Conservation (phyloP, 2,329 filamentous ascomycete genomes). For the Colletotrichum acutatum region DNA sequence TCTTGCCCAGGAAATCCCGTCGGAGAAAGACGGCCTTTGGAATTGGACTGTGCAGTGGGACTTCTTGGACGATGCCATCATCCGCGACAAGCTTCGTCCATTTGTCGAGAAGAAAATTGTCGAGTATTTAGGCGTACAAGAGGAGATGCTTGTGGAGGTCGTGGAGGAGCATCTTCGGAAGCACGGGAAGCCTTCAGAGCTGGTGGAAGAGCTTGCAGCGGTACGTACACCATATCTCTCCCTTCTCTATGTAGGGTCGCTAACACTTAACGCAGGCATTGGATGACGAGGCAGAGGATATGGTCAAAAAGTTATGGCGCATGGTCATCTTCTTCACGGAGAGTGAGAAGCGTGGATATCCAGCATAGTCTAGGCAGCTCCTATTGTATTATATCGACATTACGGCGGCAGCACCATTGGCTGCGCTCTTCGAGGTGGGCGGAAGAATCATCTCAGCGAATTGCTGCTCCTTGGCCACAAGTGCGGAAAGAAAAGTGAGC, state of each 20-base stretch:
- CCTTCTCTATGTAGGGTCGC: conserved; percentile 29
- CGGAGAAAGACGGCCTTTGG: conserved; percentile 88
- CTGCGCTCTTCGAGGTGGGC: not conserved
- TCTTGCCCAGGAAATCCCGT: conserved; percentile 90
- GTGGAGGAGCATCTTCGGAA: conserved; percentile 88
- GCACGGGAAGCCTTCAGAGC: conserved; percentile 77
- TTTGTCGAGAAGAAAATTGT: conserved; percentile 99
- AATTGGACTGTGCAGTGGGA: conserved; percentile 95
- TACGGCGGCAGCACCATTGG: conserved; percentile 2
- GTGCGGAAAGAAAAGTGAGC: conserved; percentile 4
- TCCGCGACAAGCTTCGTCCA: conserved; percentile 87
- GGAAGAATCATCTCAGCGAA: not conserved
- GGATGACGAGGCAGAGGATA: conserved; percentile 91
- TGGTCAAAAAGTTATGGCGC: conserved; percentile 97
- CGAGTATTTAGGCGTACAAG: conserved; percentile 94
- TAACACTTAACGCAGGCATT: conserved; percentile 70
- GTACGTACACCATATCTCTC: conserved; percentile 61
- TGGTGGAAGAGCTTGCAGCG: conserved; percentile 87
- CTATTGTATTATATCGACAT: conserved; percentile 28
- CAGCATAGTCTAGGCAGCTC: conserved; percentile 59
- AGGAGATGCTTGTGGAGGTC: conserved; percentile 93
- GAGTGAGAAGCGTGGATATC: conserved; percentile 88
- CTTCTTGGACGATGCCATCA: conserved; percentile 82
- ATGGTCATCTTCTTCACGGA: conserved; percentile 99
- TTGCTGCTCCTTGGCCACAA: not conserved